Evolutionary conservation across 2,329 filamentous ascomycete species (phyloP).

Genomic region (Fusarium sp.): DNA sequence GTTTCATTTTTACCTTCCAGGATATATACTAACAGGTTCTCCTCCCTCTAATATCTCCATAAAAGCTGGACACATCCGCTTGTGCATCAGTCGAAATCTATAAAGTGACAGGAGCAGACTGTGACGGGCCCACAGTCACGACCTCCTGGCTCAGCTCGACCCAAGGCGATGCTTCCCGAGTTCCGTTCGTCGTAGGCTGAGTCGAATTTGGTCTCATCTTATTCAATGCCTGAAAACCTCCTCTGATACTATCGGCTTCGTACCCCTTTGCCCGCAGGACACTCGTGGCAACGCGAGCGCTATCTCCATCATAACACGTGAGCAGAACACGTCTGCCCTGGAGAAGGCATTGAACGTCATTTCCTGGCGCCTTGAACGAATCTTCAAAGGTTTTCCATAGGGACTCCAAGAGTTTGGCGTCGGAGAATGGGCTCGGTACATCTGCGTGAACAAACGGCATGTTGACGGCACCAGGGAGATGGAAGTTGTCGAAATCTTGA

Average conservation of each 20-base stretch:
- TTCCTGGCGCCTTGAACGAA: slow-evolving; percentile 55
- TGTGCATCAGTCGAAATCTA: background rate
- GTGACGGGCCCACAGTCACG: background rate
- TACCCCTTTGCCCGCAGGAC: slow-evolving; percentile 66
- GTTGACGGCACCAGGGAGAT: slow-evolving; percentile 62
- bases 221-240: slow-evolving; percentile 63
- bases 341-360: slow-evolving; percentile 45
- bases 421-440: slow-evolving; percentile 62
- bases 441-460: slow-evolving; percentile 58
- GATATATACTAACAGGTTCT: background rate
- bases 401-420: slow-evolving; percentile 59
- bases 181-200: background rate
- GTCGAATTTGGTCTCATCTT: slow-evolving; percentile 33
- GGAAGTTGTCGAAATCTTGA: slow-evolving; percentile 59
- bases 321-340: slow-evolving; percentile 59
- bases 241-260: slow-evolving; percentile 62
- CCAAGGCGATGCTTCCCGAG: slow-evolving; percentile 22
- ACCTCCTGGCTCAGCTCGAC: slow-evolving; percentile 14
- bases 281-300: slow-evolving; percentile 67
- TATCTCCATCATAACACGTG: slow-evolving; percentile 70
- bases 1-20: background rate
- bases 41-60: background rate
- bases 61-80: background rate
- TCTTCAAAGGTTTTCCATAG: slow-evolving; percentile 65
- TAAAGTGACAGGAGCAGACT: slow-evolving; percentile 24